Evolutionary conservation across 306 rosid genomes (phyloP).

Genomic region (Medicago lupulina): DNA sequence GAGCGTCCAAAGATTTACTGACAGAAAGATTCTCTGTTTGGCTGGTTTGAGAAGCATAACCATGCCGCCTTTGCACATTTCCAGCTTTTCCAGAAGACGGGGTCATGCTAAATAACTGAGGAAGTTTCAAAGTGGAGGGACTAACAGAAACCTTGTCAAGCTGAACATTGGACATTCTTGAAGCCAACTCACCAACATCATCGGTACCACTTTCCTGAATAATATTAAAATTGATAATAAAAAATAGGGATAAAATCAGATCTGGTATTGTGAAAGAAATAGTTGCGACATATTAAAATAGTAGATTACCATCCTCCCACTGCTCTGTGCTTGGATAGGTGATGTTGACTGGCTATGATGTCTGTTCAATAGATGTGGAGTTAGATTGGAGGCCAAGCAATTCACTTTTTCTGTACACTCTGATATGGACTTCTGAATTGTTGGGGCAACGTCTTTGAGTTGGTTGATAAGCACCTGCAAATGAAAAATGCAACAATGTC

Average conservation of each 20-base stretch:
- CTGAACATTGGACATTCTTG: slow-evolving; percentile 75
- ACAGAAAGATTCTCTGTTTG: slow-evolving; percentile 71
- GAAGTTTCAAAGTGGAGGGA: slow-evolving; percentile 93
- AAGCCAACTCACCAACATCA: slow-evolving; percentile 77
- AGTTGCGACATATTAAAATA: not conserved
- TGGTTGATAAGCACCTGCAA: slow-evolving; percentile 92
- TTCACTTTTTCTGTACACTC: slow-evolving; percentile 94
- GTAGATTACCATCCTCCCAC: slow-evolving; percentile 80
- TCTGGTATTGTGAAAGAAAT: slow-evolving; percentile 11
- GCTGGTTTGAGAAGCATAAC: slow-evolving; percentile 64
- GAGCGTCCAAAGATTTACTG: slow-evolving; percentile 66
- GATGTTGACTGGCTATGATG: slow-evolving; percentile 71
- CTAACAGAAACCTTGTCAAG: slow-evolving; percentile 85
- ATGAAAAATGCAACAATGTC: slow-evolving; percentile 33
- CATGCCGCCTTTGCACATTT: slow-evolving; percentile 73
- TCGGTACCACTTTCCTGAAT: slow-evolving; percentile 73
- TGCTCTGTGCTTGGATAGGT: slow-evolving; percentile 76
- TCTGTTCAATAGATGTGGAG: slow-evolving; percentile 57
- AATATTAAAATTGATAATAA: slow-evolving; percentile 25
- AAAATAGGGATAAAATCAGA: slow-evolving; percentile 28
- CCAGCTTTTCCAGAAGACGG: slow-evolving; percentile 94
- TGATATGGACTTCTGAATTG: slow-evolving; percentile 89
- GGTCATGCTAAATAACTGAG: slow-evolving; percentile 87
- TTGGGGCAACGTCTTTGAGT: slow-evolving; percentile 97
- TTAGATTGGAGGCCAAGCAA: slow-evolving; percentile 72